Conservation (phyloP, 176 grass and related monocot genomes). For the Ensete ventricosum region DNA sequence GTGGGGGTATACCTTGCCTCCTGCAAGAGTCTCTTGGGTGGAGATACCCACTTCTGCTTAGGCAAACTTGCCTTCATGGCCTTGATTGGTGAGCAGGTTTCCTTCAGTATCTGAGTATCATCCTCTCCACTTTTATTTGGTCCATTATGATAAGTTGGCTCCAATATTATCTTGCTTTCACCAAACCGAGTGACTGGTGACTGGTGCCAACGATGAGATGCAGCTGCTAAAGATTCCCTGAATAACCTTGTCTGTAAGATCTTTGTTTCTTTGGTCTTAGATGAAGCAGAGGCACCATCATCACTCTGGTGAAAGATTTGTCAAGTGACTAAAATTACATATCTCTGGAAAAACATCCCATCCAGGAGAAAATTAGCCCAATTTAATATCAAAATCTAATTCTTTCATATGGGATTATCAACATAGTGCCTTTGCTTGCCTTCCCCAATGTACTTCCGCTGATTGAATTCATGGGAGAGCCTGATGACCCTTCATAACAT, state of each 20-base stretch:
- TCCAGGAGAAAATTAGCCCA: constrained; percentile 15
- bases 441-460: constrained; percentile 4
- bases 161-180: not conserved
- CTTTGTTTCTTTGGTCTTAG: constrained; percentile 11
- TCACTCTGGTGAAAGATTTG: not conserved
- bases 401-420: constrained; percentile 2
- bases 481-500: constrained; percentile 7
- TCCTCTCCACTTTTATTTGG: constrained; percentile 5
- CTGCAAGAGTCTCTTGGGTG: constrained; percentile 12
- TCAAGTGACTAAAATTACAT: constrained; percentile 11
- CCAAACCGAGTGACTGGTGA: constrained; percentile 22
- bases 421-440: not conserved
- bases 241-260: constrained; percentile 9
- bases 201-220: constrained; percentile 2
- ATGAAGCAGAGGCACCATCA: constrained; percentile 2
- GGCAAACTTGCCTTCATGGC: constrained; percentile 12
- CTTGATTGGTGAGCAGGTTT: not conserved
- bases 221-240: not conserved
- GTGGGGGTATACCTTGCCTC: constrained; percentile 10
- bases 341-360: constrained; percentile 25
- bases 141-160: not conserved
- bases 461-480: constrained; percentile 19
- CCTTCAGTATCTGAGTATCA: constrained; percentile 7
- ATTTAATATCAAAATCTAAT: not conserved
- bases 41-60: constrained; percentile 23